phyloP scores from a whole-genome alignment of 2,329 filamentous ascomycete genomes.

The Remersonia thermophila region DNA sequence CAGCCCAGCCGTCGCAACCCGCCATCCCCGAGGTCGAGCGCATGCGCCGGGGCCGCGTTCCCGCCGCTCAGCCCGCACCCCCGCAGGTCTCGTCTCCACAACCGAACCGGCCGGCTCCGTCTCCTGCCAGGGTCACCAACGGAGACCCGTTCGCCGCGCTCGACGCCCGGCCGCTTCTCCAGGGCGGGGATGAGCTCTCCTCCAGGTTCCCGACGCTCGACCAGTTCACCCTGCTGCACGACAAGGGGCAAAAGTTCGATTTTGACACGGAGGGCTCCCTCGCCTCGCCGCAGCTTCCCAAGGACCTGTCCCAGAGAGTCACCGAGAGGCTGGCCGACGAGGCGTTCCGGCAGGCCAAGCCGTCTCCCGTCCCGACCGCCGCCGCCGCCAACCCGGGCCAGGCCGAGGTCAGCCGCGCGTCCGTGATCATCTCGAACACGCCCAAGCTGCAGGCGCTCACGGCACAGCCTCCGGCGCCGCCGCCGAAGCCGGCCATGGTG shows the following conservation, averaged over 20 bases:
- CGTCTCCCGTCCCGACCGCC: slow-evolving; percentile 16
- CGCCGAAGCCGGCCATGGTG: slow-evolving; percentile 28
- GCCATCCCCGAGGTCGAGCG: slow-evolving; percentile 80
- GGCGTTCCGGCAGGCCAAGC: slow-evolving; percentile 54
- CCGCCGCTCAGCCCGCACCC: slow-evolving; percentile 25
- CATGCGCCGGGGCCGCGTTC: slow-evolving; percentile 78
- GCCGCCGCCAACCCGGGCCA: slow-evolving; percentile 21
- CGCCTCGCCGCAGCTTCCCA: slow-evolving; percentile 35
- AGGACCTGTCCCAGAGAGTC: slow-evolving; percentile 51
- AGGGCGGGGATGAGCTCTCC: slow-evolving; percentile 65
- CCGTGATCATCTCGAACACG: slow-evolving; percentile 50
- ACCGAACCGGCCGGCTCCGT: slow-evolving; percentile 46
- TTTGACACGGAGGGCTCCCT: slow-evolving; percentile 52
- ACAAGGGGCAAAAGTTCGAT: slow-evolving; percentile 71
- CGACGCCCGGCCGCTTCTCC: slow-evolving; percentile 49
- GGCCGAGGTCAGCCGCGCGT: slow-evolving; percentile 45
- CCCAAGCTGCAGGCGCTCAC: slow-evolving; percentile 49
- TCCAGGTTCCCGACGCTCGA: slow-evolving; percentile 80
- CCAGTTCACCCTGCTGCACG: slow-evolving; percentile 82
- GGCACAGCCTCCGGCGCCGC: slow-evolving; percentile 27
- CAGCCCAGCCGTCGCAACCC: slow-evolving; percentile 50
- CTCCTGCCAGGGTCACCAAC: slow-evolving; percentile 55
- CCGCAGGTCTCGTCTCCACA: slow-evolving; percentile 19
- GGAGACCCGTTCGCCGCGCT: slow-evolving; percentile 85
- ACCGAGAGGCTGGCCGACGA: slow-evolving; percentile 72